These are phyloP conservation scores for Rhodotorula sp. DNA, from an alignment of 1,284 basidiomycete species.

Conservation along the genomic window DNA sequence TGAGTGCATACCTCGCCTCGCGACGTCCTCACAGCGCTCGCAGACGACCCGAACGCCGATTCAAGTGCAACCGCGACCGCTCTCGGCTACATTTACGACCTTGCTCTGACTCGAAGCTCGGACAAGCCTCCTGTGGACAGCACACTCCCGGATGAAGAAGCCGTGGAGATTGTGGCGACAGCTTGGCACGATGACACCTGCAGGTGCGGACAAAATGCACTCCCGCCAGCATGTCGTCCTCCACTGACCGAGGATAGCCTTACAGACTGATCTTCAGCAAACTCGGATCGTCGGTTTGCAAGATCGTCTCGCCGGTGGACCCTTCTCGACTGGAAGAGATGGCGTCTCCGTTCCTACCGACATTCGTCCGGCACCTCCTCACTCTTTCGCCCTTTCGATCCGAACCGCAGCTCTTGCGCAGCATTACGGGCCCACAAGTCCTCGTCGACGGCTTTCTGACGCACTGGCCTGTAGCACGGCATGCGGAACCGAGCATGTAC, in stretches of 20 bases:
- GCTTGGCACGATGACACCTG: slow-evolving; percentile 1
- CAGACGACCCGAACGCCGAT: background rate
- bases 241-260: too few relatives aligned
- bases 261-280: slow-evolving; percentile 24
- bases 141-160: slow-evolving; percentile 4
- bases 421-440: slow-evolving; percentile 3
- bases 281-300: slow-evolving; percentile 8
- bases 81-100: slow-evolving; percentile 2
- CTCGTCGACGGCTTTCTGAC: slow-evolving; percentile 11
- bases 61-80: background rate
- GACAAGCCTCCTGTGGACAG: background rate
- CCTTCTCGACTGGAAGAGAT: background rate
- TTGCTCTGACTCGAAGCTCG: background rate
- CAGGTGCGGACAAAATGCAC: background rate
- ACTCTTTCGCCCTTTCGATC: slow-evolving; percentile 6
- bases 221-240: background rate
- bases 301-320: slow-evolving; percentile 12
- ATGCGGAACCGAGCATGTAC: background rate
- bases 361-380: slow-evolving; percentile 14
- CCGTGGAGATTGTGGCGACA: slow-evolving; percentile 1
- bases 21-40: slow-evolving; percentile 2
- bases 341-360: slow-evolving; percentile 5
- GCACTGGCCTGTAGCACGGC: slow-evolving; percentile 7
- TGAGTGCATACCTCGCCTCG: background rate
- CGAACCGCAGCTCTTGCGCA: slow-evolving; percentile 8